Percentiles rank a stretch among this genome's conserved stretches.
Conservation (phyloP, 169 alveolate species). For the Plasmodium gaboni region DNA sequence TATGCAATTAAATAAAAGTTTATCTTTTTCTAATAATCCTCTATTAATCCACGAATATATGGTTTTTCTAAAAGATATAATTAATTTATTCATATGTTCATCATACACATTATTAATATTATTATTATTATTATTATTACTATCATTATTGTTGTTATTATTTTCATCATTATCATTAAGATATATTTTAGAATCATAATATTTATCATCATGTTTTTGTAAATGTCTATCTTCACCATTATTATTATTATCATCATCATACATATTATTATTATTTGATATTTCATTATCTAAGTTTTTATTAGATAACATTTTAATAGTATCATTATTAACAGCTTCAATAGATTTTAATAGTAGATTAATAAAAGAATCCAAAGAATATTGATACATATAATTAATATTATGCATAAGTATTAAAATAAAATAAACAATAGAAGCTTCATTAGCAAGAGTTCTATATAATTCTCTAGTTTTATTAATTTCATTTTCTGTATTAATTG, state of each 20-base stretch:
- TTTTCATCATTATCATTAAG: constrained; percentile 15
- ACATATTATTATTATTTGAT: constrained; percentile 89
- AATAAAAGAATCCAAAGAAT: constrained; percentile 94
- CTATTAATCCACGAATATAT: constrained; percentile 96
- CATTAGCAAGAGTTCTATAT: constrained; percentile 96
- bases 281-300: constrained; percentile 33
- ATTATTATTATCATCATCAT: constrained; percentile 86
- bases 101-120: constrained; percentile 13
- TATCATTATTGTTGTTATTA: constrained; percentile 2
- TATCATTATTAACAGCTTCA: constrained; percentile 81
- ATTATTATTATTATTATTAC: neutral
- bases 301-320: constrained; percentile 68
- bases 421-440: constrained; percentile 97
- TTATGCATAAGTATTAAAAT: constrained; percentile 93
- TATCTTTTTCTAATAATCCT: constrained; percentile 96
- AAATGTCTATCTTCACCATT: neutral
- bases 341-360: constrained; percentile 90
- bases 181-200: constrained; percentile 24
- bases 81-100: constrained; percentile 79
- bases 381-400: constrained; percentile 97
- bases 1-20: constrained; percentile 93
- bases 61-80: constrained; percentile 93
- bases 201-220: neutral
- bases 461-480: constrained; percentile 96
- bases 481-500: constrained; percentile 91